Percentiles rank a stretch among this genome's conserved stretches.
Conservation (phyloP, 129 eudicot genomes). For the Flaveria trinervia region DNA sequence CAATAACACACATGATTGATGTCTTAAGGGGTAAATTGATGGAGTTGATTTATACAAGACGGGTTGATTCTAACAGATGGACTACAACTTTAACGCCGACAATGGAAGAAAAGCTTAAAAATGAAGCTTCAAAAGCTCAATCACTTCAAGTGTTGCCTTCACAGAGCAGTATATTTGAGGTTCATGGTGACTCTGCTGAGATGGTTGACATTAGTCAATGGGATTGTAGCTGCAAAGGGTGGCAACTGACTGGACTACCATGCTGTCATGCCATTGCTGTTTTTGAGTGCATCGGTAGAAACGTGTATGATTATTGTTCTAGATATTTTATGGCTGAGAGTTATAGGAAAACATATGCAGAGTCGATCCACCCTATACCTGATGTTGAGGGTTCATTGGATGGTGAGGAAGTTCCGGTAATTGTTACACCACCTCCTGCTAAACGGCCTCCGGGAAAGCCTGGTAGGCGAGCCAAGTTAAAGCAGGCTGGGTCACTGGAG, state of each 20-base stretch:
- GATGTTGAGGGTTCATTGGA: conserved; percentile 56
- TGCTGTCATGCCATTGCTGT: conserved; percentile 91
- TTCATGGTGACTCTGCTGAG: conserved; percentile 60
- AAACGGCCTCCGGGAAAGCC: conserved; percentile 85
- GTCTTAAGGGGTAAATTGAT: conserved; percentile 74
- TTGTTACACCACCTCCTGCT: conserved; percentile 82
- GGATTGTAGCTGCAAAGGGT: conserved; percentile 81
- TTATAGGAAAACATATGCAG: conserved; percentile 68
- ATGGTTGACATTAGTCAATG: conserved; percentile 73
- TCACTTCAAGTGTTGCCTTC: conserved; percentile 52
- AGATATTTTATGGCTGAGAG: conserved; percentile 67
- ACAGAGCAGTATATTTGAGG: conserved; percentile 72
- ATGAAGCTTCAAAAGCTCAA: conserved; percentile 49
- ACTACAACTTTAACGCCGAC: conserved; percentile 64
- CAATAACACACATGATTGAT: conserved; percentile 85
- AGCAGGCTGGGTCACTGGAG: conserved; percentile 56
- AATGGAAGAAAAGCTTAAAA: conserved; percentile 72
- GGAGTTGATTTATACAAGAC: conserved; percentile 69
- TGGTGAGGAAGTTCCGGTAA: conserved; percentile 40
- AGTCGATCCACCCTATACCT: conserved; percentile 76
- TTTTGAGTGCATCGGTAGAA: conserved; percentile 57
- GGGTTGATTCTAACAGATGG: conserved; percentile 78
- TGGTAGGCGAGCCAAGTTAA: conserved; percentile 54
- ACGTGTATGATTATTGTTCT: conserved; percentile 75
- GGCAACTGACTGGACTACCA: conserved; percentile 91